Conservation (phyloP, 768 basidiomycete genomes). For the Boletus rufocinnamomeus region DNA sequence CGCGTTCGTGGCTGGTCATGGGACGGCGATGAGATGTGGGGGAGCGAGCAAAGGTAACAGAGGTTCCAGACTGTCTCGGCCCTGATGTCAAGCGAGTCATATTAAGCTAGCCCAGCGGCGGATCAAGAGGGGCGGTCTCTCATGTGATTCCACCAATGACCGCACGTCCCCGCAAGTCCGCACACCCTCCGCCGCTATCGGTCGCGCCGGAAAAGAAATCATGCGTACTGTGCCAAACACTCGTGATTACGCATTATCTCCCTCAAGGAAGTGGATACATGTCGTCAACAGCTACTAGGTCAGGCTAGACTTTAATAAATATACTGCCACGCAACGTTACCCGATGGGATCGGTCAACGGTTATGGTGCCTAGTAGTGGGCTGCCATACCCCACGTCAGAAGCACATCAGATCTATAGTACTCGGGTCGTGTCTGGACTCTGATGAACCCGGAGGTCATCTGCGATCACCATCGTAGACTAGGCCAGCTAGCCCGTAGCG, state of each 20-base stretch:
- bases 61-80: too few species aligned
- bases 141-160: slow-evolving; percentile 28
- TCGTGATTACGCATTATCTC: slow-evolving; percentile 32
- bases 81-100: slow-evolving; percentile 27
- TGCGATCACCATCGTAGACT: slow-evolving; percentile 89
- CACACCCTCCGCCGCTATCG: not conserved
- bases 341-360: too few species aligned
- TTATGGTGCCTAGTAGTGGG: too few species aligned
- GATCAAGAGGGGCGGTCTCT: not conserved
- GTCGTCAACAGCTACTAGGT: not conserved
- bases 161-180: slow-evolving; percentile 3
- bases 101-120: slow-evolving; percentile 14
- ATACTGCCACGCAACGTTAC: not conserved
- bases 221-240: not conserved
- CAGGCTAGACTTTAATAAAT: not conserved
- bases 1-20: too few species aligned
- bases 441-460: slow-evolving; percentile 41
- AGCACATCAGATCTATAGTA: not conserved
- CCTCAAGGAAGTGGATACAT: slow-evolving; percentile 5
- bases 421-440: not conserved
- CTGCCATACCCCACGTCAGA: not conserved
- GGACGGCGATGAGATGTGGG: too few species aligned
- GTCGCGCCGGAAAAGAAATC: too few species aligned
- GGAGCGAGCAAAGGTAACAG: too few species aligned
- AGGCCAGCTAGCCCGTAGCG: slow-evolving; percentile 89